These are phyloP conservation scores for Gracilaria domingensis DNA, from an alignment of 23 red algal species.

Conservation along the genomic window DNA sequence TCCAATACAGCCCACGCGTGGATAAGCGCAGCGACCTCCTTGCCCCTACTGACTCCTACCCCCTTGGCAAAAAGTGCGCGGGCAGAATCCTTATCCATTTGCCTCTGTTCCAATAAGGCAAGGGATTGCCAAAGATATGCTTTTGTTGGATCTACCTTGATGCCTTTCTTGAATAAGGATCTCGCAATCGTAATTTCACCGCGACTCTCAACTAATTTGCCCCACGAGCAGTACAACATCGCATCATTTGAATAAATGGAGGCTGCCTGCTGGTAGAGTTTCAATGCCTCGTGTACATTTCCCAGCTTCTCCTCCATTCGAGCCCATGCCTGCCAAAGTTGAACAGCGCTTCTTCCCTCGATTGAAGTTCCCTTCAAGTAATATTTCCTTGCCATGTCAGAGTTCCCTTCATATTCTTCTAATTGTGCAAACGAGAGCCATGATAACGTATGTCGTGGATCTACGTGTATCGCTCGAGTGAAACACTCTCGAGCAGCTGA, in stretches of 20 bases:
- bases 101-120: conserved; percentile 76
- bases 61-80: conserved; percentile 78
- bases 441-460: conserved; percentile 77
- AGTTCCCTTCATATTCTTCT: conserved; percentile 81
- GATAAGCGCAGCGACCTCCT: conserved; percentile 78
- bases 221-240: conserved; percentile 85
- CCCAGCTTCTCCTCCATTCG: conserved; percentile 91
- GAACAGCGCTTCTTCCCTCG: conserved; percentile 68
- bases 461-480: conserved; percentile 63
- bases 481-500: conserved; percentile 79
- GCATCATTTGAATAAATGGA: conserved; percentile 83
- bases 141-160: conserved; percentile 57
- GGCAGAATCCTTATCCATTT: conserved; percentile 63
- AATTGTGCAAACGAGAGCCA: conserved; percentile 89
- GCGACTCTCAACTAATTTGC: conserved; percentile 68
- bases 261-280: conserved; percentile 68
- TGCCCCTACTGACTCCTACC: conserved; percentile 58
- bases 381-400: conserved; percentile 63
- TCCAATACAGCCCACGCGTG: conserved; percentile 96
- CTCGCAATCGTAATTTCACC: conserved; percentile 69
- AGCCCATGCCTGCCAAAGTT: conserved; percentile 93
- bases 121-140: conserved; percentile 91
- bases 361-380: conserved; percentile 68
- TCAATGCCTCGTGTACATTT: conserved; percentile 47
- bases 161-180: conserved; percentile 66